Conservation (phyloP, 305 asterid species). For the Fraxinus greggii region DNA sequence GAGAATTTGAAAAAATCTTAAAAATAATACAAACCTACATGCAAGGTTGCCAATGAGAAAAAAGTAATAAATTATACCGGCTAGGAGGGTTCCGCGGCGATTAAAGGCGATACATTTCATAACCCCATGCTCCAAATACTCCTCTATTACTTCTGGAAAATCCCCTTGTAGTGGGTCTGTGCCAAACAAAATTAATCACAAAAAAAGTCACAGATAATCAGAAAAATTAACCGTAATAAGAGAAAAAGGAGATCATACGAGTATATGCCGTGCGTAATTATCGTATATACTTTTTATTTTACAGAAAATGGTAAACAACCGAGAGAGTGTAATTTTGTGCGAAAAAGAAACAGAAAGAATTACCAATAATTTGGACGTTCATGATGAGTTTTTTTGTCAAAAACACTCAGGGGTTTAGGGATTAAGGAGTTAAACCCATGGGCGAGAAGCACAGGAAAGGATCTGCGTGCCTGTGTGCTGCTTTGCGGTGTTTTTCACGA, state of each 20-base stretch:
- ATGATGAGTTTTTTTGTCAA: conserved; percentile 23
- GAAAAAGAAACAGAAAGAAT: not conserved
- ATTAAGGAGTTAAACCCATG: not conserved
- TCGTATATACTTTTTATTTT: not conserved
- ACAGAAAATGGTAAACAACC: not conserved
- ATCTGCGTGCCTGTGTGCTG: not conserved
- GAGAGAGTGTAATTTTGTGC: not conserved
- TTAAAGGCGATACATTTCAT: conserved; percentile 82
- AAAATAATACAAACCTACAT: not conserved
- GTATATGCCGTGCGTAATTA: not conserved
- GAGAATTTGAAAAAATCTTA: not conserved
- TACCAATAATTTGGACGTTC: conserved; percentile 80
- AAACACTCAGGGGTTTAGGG: not conserved
- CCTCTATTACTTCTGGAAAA: conserved; percentile 89
- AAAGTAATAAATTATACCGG: conserved; percentile 44
- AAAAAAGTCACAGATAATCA: not conserved
- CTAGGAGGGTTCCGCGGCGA: conserved; percentile 93
- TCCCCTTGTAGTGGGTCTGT: conserved; percentile 91
- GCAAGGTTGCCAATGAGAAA: not conserved
- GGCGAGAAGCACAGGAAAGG: not conserved
- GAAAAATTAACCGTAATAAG: not conserved
- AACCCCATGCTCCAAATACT: conserved; percentile 77
- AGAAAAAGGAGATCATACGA: not conserved
- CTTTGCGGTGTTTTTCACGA: not conserved
- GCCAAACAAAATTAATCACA: conserved; percentile 10